phyloP scores from a whole-genome alignment of 1,284 basidiomycete genomes.

The Peniophora sp. region DNA sequence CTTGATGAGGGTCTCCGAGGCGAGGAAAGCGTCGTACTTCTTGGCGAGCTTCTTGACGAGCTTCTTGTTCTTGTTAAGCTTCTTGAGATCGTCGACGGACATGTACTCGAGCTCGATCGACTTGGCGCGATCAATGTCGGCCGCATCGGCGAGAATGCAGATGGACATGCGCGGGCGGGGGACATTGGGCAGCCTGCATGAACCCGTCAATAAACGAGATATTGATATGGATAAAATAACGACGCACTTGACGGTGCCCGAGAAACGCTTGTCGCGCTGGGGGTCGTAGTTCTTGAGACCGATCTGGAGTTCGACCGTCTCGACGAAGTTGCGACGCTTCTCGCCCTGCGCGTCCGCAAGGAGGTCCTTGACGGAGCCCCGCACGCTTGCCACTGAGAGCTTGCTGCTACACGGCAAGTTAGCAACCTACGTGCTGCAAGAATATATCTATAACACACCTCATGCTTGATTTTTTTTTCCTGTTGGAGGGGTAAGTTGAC shows the following conservation, averaged over 20 bases:
- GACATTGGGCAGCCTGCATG: slow-evolving; percentile 83
- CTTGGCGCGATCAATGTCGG: slow-evolving; percentile 98
- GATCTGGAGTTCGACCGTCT: slow-evolving; percentile 94
- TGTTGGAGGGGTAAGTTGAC: slow-evolving; percentile 2
- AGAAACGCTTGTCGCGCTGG: slow-evolving; percentile 94
- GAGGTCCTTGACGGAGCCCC: slow-evolving; percentile 87
- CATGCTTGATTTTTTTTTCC: slow-evolving; percentile 11
- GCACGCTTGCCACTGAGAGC: slow-evolving; percentile 98
- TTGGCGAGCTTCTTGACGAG: slow-evolving; percentile 99
- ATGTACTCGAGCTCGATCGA: slow-evolving; percentile 97
- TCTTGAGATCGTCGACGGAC: slow-evolving; percentile 99
- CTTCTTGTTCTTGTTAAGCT: slow-evolving; percentile 99
- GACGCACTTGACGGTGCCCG: slow-evolving; percentile 91
- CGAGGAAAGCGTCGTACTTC: slow-evolving; percentile 99
- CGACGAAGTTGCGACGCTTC: slow-evolving; percentile 84
- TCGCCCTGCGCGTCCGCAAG: slow-evolving; percentile 73
- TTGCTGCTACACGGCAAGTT: slow-evolving; percentile 36
- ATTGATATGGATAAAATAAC: slow-evolving; percentile 4
- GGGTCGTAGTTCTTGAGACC: slow-evolving; percentile 99
- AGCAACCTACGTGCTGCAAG: not conserved
- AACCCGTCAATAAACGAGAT: not conserved
- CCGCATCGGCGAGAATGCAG: slow-evolving; percentile 98
- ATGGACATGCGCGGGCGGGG: slow-evolving; percentile 99
- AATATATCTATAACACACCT: slow-evolving; percentile 7
- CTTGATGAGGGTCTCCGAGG: slow-evolving; percentile 98